A percentile compares a stretch with the other conserved stretches of the same genome.
These are phyloP conservation scores for Ustilago hordei DNA, from an alignment of 1,284 basidiomycete genomes.

Conservation along the genomic window DNA sequence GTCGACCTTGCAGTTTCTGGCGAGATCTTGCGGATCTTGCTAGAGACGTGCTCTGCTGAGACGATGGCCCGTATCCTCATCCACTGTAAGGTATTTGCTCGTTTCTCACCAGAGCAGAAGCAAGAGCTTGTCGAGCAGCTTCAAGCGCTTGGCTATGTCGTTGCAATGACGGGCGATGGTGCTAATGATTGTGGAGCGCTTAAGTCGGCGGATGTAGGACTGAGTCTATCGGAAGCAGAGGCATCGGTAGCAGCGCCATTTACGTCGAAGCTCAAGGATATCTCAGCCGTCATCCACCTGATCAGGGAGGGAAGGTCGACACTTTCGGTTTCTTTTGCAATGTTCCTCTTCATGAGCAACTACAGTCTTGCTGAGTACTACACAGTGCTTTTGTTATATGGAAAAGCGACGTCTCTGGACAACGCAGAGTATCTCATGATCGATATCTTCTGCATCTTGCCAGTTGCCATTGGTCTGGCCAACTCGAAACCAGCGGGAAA, in stretches of 20 bases:
- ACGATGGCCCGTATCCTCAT: conserved; percentile 49
- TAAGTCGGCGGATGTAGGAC: conserved; percentile 55
- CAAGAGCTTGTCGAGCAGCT: conserved; percentile 53
- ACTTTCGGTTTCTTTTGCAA: conserved; percentile 33
- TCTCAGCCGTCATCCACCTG: conserved; percentile 34
- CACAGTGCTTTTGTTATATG: conserved; percentile 54
- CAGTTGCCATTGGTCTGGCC: conserved; percentile 52
- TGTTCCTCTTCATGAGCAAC: conserved; percentile 48
- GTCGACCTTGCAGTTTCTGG: conserved; percentile 53
- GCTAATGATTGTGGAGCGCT: conserved; percentile 58
- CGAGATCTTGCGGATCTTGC: conserved; percentile 33
- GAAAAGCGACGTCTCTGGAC: conserved; percentile 46
- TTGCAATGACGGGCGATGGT: conserved; percentile 51
- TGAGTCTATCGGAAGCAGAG: conserved; percentile 53
- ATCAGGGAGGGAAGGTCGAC: conserved; percentile 50
- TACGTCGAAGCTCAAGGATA: conserved; percentile 38
- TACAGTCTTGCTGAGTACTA: conserved; percentile 58
- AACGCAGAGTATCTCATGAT: conserved; percentile 60
- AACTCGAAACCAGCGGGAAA: conserved; percentile 32
- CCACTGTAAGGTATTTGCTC: conserved; percentile 47
- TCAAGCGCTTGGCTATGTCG: conserved; percentile 42
- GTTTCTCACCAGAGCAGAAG: conserved; percentile 57
- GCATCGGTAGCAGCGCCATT: conserved; percentile 56
- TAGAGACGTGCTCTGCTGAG: conserved; percentile 39
- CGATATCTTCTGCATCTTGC: conserved; percentile 51